Percentiles rank a stretch among this genome's conserved stretches.
Evolutionary conservation across 2,329 filamentous ascomycete species (phyloP).

Genomic region (Claviceps monticola): DNA sequence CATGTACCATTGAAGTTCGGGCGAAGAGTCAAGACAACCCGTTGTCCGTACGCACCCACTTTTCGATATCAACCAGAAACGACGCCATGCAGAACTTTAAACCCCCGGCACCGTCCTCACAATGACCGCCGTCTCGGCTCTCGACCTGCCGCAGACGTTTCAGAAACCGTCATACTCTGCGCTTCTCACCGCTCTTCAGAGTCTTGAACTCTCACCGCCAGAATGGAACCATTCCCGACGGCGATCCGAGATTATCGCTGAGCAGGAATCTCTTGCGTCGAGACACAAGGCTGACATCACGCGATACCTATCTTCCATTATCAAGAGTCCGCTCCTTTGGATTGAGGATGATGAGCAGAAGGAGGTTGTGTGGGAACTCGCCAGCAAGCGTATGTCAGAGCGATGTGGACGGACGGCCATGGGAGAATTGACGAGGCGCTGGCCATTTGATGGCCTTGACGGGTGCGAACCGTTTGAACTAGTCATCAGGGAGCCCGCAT

Average conservation of each 20-base stretch:
- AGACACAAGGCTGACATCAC: constrained; percentile 39
- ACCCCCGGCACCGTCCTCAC: not conserved
- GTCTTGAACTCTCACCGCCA: constrained; percentile 52
- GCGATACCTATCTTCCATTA: constrained; percentile 54
- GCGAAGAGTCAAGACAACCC: not conserved
- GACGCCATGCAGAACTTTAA: not conserved
- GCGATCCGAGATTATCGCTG: constrained; percentile 26
- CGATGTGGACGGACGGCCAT: constrained; percentile 60
- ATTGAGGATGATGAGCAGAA: constrained; percentile 50
- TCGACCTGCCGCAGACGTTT: constrained; percentile 71
- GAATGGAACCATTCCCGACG: constrained; percentile 45
- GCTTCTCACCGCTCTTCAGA: constrained; percentile 51
- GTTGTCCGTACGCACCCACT: not conserved
- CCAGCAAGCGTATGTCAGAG: constrained; percentile 69
- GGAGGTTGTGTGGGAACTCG: constrained; percentile 63
- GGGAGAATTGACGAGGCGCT: constrained; percentile 41
- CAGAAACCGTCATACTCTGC: constrained; percentile 53
- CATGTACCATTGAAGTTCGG: not conserved
- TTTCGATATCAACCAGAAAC: not conserved
- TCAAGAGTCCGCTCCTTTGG: constrained; percentile 55
- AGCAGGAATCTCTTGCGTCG: constrained; percentile 25
- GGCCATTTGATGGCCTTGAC: constrained; percentile 30
- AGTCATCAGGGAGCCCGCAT: constrained; percentile 67
- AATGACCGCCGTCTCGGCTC: constrained; percentile 14
- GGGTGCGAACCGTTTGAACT: constrained; percentile 41